Conservation (phyloP, 768 basidiomycete species). For the Boletus sensibilis region DNA sequence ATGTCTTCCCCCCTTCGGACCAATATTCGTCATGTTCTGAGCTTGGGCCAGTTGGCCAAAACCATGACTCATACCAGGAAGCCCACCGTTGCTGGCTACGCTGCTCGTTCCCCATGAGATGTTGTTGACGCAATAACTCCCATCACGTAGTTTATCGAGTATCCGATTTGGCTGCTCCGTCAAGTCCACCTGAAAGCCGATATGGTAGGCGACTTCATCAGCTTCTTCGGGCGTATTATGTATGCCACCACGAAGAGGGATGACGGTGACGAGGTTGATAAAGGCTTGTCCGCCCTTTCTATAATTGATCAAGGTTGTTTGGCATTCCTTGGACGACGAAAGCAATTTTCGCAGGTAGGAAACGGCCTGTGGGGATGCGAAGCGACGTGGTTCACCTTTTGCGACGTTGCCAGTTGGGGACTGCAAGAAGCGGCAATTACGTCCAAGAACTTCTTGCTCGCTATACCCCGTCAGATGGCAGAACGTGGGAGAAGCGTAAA, state of each 20-base stretch:
- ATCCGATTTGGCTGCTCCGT: constrained; percentile 84
- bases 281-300: constrained; percentile 81
- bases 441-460: constrained; percentile 75
- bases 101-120: constrained; percentile 17
- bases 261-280: constrained; percentile 88
- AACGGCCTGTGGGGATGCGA: constrained; percentile 64
- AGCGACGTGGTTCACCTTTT: constrained; percentile 54
- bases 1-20: constrained; percentile 24
- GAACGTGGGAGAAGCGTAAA: constrained; percentile 89
- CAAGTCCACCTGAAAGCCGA: constrained; percentile 96
- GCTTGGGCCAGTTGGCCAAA: constrained; percentile 12
- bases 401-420: constrained; percentile 60
- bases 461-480: constrained; percentile 71
- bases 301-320: constrained; percentile 86
- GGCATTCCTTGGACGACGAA: constrained; percentile 79
- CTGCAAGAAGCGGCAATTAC: constrained; percentile 91
- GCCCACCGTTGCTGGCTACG: not conserved
- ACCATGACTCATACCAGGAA: not conserved
- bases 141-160: constrained; percentile 73
- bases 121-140: constrained; percentile 73
- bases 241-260: constrained; percentile 74
- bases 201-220: constrained; percentile 77
- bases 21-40: constrained; percentile 22
- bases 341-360: constrained; percentile 66
- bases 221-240: constrained; percentile 48